Conservation (phyloP, 208 protist genomes). For the Plasmodiophora brassicae region DNA sequence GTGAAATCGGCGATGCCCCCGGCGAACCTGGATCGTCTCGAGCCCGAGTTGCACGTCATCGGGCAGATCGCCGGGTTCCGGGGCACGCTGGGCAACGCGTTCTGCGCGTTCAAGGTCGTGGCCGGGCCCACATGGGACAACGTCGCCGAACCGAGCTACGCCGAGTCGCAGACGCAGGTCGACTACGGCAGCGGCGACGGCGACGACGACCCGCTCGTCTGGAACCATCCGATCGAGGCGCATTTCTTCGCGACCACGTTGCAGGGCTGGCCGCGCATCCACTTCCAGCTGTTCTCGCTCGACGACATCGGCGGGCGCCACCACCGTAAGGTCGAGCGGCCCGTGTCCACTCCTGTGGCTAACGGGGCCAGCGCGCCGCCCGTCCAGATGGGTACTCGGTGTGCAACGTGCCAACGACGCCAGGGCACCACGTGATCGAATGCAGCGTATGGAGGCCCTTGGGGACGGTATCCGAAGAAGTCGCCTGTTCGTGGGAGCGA, state of each 20-base stretch:
- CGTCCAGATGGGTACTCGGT: slow-evolving; percentile 3
- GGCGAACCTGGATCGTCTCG: background rate
- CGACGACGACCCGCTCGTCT: background rate
- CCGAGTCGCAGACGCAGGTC: background rate
- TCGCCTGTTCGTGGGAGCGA: background rate
- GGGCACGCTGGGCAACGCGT: background rate
- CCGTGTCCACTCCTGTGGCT: background rate
- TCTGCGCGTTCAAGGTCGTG: background rate
- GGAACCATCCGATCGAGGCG: background rate
- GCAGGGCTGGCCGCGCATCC: background rate
- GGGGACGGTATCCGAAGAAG: background rate
- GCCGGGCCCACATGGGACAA: background rate
- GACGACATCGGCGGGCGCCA: background rate
- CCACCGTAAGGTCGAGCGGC: background rate
- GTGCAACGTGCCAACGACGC: background rate
- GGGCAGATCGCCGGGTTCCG: background rate
- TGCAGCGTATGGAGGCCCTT: slow-evolving; percentile 11
- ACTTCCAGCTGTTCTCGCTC: background rate
- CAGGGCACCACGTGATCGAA: background rate
- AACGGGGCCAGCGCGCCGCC: background rate
- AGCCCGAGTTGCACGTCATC: slow-evolving; percentile 17
- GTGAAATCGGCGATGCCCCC: too few species aligned
- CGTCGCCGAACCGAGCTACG: background rate
- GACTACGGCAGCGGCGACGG: background rate
- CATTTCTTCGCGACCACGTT: background rate